Conservation (phyloP, 495 filamentous ascomycete species). For the Barbatosphaeria neglecta region DNA sequence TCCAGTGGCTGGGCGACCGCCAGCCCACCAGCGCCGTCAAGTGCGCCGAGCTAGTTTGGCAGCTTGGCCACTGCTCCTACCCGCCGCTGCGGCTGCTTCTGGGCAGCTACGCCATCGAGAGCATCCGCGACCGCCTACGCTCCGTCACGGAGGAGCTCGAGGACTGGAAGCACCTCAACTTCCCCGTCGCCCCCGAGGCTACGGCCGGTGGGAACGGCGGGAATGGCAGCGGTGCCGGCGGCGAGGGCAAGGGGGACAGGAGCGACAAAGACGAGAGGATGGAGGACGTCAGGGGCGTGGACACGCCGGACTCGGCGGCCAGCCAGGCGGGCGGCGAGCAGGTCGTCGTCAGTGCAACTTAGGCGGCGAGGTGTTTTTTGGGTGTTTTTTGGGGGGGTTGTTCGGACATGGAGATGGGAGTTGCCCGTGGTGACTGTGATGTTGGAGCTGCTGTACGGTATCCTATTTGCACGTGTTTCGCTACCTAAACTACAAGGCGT, state of each 20-base stretch:
- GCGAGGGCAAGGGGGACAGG: conserved; percentile 6
- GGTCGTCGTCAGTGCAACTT: not conserved
- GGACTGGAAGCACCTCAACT: conserved; percentile 77
- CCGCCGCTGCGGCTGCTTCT: conserved; percentile 77
- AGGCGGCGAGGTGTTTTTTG: no score
- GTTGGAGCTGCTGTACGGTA: no score
- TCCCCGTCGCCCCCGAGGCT: conserved; percentile 28
- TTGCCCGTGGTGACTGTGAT: no score
- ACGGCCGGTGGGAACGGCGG: conserved; percentile 9
- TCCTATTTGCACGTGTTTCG: no score
- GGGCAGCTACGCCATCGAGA: conserved; percentile 90
- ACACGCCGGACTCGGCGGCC: not conserved
- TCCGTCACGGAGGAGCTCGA: conserved; percentile 92
- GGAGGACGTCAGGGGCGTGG: no score
- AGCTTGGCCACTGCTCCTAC: conserved; percentile 84
- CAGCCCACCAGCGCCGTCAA: conserved; percentile 89
- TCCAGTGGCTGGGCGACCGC: conserved; percentile 88
- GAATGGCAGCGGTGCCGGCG: conserved; percentile 6
- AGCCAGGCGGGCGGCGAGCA: not conserved
- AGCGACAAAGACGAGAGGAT: conserved; percentile 10
- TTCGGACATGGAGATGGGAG: no score
- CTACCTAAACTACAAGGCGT: no score
- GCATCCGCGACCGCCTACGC: conserved; percentile 76
- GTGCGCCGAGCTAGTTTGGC: conserved; percentile 93
- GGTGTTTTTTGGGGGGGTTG: no score